Evolutionary conservation across 768 basidiomycete species (phyloP).

Genomic region (Crassisporium funariophilum): DNA sequence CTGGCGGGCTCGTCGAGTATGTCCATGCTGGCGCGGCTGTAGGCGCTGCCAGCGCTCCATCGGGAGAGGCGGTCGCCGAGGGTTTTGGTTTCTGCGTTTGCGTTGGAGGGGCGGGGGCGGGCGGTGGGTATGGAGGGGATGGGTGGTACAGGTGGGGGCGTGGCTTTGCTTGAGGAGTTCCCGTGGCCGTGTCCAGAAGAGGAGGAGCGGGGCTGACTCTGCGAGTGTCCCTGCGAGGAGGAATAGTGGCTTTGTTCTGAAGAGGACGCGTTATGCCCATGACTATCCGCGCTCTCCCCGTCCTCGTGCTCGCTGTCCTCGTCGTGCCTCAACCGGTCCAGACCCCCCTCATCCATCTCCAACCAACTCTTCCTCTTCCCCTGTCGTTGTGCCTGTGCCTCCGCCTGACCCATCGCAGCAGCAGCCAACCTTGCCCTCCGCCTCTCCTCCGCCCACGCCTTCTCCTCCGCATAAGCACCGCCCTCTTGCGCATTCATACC

Average conservation of each 20-base stretch:
- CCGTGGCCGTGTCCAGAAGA: too few relatives aligned
- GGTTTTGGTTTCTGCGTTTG: conserved; percentile 23
- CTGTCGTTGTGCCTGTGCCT: conserved; percentile 12
- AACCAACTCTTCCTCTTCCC: conserved; percentile 25
- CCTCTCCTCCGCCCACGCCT: conserved; percentile 7
- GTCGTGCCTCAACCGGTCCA: too few relatives aligned
- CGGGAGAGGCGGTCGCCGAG: conserved; percentile 36
- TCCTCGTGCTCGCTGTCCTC: too few relatives aligned
- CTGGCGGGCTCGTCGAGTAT: conserved; percentile 58
- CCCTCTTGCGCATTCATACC: neutral
- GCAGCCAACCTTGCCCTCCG: conserved; percentile 6
- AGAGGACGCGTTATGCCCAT: too few relatives aligned
- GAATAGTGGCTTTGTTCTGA: too few relatives aligned
- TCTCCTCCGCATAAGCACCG: conserved; percentile 8
- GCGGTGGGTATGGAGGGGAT: neutral
- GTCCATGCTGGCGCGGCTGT: conserved; percentile 53
- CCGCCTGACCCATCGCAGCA: neutral
- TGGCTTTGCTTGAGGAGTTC: too few relatives aligned
- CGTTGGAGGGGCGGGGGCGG: conserved; percentile 1
- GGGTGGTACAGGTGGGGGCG: too few relatives aligned
- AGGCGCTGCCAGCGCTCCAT: conserved; percentile 49
- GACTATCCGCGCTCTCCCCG: too few relatives aligned
- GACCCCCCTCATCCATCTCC: conserved; percentile 18
- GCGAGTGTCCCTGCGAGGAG: too few relatives aligned
- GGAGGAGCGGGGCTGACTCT: too few relatives aligned